A percentile compares a stretch with the other conserved stretches of the same genome.
phyloP scores from a whole-genome alignment of 371 early-diverging fungal genomes.

The Lichtheimia hyalospora region DNA sequence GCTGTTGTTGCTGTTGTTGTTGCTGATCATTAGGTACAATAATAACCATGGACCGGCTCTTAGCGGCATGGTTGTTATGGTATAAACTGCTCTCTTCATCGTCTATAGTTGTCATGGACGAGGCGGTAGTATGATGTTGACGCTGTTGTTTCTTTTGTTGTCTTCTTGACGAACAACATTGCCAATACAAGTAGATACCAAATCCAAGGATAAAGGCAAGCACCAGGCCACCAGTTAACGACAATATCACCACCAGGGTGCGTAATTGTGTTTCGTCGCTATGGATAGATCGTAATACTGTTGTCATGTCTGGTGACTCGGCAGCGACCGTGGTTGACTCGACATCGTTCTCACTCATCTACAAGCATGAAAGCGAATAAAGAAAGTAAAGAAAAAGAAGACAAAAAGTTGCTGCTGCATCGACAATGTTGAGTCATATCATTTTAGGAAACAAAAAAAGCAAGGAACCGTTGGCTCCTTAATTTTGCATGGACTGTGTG shows the following conservation, averaged over 20 bases:
- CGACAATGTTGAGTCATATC: no score
- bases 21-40: background rate
- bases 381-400: conserved; percentile 5
- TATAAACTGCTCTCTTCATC: no score
- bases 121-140: no score
- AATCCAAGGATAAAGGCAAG: conserved; percentile 21
- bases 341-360: background rate
- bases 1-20: background rate
- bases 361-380: background rate
- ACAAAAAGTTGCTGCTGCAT: background rate
- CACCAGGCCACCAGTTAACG: conserved; percentile 23
- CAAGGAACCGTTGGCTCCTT: no score
- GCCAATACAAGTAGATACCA: conserved; percentile 26
- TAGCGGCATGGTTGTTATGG: background rate
- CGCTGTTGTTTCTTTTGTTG: background rate
- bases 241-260: conserved; percentile 19
- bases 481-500: no score
- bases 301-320: background rate
- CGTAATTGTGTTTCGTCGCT: conserved; percentile 22
- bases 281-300: conserved; percentile 11
- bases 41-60: background rate
- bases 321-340: conserved; percentile 1
- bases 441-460: no score
- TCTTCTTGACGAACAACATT: conserved; percentile 4
- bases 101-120: no score